Base-by-base conservation (phyloP, 768 basidiomycete genomes). In the Xerocomellus chrysenteron region DNA sequence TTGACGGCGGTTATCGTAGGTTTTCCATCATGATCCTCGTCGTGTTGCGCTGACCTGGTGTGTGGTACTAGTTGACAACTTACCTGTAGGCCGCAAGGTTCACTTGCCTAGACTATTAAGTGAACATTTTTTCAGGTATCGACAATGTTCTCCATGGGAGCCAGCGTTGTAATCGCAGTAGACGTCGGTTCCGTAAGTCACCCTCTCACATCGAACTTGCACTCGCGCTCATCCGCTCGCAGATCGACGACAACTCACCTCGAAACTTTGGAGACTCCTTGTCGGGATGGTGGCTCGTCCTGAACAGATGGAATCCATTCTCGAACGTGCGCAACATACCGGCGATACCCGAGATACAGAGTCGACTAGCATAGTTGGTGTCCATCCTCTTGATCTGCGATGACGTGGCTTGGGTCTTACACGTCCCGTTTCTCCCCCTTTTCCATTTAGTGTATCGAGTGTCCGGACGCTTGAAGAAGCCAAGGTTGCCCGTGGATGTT, bases 381-480 rank as follows among this genome's bases (percentile, higher is more conserved):
- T 24, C 21, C 12, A 32, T 46, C 10, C 8, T 16, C 47, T 52
- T 5, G 28, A 24, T 45, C 3, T 26, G 32, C 32, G 53, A 12
- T 32, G 28, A 21, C 21, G 14, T 33, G 44, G 30, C 7, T 24
- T 36, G 8, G 13, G 32, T 56, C 54, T 64, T 35, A 70, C 28
- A 2, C 37, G 11, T 33, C 36, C 35, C 10, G 1, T 0, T 57
- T 39, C 33, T 12, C 49, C 6, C 10, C 24, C 19, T 52, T 30
- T 40, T 32, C 3, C 35, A 48, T 36, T 8, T 54, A 98, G 95
- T 70, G 95, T 98, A 2, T 96, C 97, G 62, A 94, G 92, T 60
- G 94, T 98, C 33, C 92, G 87, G 67, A 96, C 93, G 1, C 78
- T 98, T 8, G 94, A 97, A 71, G 94, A 96, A 60, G 95, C 94